Conservation (phyloP, 176 grass and related monocot species). For the Musa schizocarpa region DNA sequence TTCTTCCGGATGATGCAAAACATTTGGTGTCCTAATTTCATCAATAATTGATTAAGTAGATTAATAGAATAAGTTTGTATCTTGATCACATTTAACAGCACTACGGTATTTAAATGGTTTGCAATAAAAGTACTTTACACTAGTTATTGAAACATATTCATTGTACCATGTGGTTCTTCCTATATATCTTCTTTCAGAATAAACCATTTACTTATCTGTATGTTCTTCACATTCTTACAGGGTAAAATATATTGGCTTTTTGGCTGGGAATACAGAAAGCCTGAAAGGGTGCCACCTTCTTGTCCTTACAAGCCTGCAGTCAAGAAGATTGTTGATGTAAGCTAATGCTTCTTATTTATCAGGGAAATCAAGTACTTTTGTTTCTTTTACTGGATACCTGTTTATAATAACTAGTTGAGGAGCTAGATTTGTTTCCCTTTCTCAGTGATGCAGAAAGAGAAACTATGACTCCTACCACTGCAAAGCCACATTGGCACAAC, state of each 20-base stretch:
- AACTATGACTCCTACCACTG: not conserved
- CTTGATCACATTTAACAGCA: too few relatives aligned
- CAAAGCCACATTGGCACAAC: not conserved
- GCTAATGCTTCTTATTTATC: slow-evolving; percentile 3
- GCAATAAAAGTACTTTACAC: too few relatives aligned
- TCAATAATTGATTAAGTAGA: too few relatives aligned
- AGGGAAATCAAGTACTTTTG: not conserved
- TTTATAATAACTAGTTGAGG: not conserved
- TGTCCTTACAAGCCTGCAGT: slow-evolving; percentile 75
- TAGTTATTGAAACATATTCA: not conserved
- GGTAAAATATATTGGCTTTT: slow-evolving; percentile 72
- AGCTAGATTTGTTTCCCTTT: too few relatives aligned
- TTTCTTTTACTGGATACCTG: not conserved
- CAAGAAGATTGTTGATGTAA: slow-evolving; percentile 30
- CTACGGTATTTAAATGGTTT: too few relatives aligned
- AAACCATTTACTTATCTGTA: not conserved
- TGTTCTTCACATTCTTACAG: slow-evolving; percentile 28
- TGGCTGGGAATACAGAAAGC: slow-evolving; percentile 91
- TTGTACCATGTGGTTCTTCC: not conserved
- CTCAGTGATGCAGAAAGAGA: too few relatives aligned
- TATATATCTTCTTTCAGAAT: not conserved
- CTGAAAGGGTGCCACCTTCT: slow-evolving; percentile 64
- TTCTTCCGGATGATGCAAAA: too few relatives aligned
- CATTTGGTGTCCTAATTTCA: too few relatives aligned
- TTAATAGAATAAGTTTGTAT: too few relatives aligned